Evolutionary conservation across 177 flowering plant genomes (phyloP), one percentile per base, ranked within the genome.

Genomic region (Tripterygium wilfordii): DNA sequence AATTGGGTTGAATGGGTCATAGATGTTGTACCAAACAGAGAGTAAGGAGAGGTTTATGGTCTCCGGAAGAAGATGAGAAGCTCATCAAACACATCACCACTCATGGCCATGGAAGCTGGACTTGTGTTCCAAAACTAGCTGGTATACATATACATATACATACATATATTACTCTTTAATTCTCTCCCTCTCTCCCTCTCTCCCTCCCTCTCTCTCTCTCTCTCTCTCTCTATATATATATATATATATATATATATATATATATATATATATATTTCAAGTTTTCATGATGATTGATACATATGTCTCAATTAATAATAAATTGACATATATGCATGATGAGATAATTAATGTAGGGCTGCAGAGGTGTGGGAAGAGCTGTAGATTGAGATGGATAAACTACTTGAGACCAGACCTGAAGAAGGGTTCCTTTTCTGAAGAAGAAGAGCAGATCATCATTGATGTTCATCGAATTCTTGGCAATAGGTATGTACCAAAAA

Each of bases 341-440:
- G 33, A 7, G 8, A 12, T 7, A 12, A 7, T 7, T 30, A 10
- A 45, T 51, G 41, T 58, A 79, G 85, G 85, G 6, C 65, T 79
- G 54, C 74, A 76, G 39, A 79, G 85, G 54, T 79, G 85, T 61
- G 82, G 85, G 14, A 79, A 78, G 64, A 78, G 83, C 56, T 78
- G 83, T 51, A 72, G 83, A 45, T 36, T 78, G 46, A 75, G 83
- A 61, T 79, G 85, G 85, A 76, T 74, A 29, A 79, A 79, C 64
- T 79, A 79, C 53, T 48, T 79, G 62, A 62, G 85, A 35, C 85
- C 85, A 25, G 85, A 76, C 41, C 67, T 79, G 5, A 79, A 63
- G 58, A 65, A 77, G 55, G 85, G 82, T 30, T 60, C 78, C 28
- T 76, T 79, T 36, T 59, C 78, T 28, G 49, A 67, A 1, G 62